phyloP scores from a whole-genome alignment of 2,329 filamentous ascomycete genomes.

The Chrysoporthe puriensis region DNA sequence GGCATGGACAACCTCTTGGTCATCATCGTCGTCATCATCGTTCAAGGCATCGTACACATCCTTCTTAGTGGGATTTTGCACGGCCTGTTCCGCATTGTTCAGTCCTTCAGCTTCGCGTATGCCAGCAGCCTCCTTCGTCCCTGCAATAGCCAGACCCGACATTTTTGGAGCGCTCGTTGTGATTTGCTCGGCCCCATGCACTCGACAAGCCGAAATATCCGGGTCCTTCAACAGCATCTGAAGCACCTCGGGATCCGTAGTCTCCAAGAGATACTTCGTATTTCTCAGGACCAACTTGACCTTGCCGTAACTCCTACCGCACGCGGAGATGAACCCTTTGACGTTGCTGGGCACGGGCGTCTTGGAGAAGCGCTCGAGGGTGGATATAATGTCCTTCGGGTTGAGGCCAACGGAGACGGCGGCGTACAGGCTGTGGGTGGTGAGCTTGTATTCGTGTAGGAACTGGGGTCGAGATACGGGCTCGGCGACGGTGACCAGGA shows the following conservation, averaged over 20 bases:
- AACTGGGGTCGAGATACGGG: conserved; percentile 84
- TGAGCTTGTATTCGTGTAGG: conserved; percentile 90
- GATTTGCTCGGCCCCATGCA: conserved; percentile 73
- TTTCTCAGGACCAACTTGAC: conserved; percentile 91
- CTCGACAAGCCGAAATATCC: conserved; percentile 72
- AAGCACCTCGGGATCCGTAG: conserved; percentile 80
- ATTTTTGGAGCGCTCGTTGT: conserved; percentile 85
- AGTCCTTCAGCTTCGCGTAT: conserved; percentile 70
- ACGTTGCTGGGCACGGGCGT: conserved; percentile 79
- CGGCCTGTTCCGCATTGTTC: conserved; percentile 48
- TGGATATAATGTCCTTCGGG: conserved; percentile 83
- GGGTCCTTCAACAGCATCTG: conserved; percentile 81
- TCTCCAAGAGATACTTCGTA: conserved; percentile 90
- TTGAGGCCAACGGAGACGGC: conserved; percentile 88
- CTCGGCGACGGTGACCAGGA: conserved; percentile 91
- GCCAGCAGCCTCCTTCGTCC: conserved; percentile 90
- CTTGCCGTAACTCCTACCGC: conserved; percentile 88
- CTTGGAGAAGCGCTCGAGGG: conserved; percentile 84
- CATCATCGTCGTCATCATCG: conserved; percentile 80
- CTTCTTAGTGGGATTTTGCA: conserved; percentile 60
- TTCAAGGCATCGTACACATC: conserved; percentile 75
- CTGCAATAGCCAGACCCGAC: conserved; percentile 86
- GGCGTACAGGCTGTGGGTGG: conserved; percentile 87
- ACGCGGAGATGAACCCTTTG: conserved; percentile 75
- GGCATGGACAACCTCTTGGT: conserved; percentile 84